Evolutionary conservation across 768 basidiomycete species (phyloP), one percentile per base, ranked within the genome.

Genomic region (Auricularia sp.): DNA sequence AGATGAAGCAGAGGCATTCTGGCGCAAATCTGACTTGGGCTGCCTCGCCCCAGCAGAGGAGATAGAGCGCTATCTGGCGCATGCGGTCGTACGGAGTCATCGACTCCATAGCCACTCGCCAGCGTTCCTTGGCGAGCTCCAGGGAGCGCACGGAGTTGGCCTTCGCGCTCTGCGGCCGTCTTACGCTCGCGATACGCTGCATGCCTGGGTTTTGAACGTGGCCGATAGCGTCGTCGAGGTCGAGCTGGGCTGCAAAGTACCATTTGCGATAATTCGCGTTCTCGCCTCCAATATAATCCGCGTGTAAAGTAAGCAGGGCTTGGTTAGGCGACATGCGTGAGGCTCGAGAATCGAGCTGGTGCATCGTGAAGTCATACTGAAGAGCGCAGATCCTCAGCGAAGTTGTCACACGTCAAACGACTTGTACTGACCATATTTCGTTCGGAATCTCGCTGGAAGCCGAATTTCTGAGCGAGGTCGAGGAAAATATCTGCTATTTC

Each of bases 251-350:
- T 44, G 97, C 97, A 75, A 98, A 99, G 75, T 99, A 99, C 97
- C 97, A 98, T 77, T 98, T 98, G 75, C 97, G 90, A 76, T 98
- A 98, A 80, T 98, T 98, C 70, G 97, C 97, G 73, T 98, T 91
- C 72, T 94, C 92, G 58, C 97, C 97, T 65, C 97, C 97, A 67
- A 99, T 98, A 77, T 98, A 99, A 76, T 99, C 96, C 63, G 96
- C 96, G 74, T 99, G 97, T 29, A 99, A 83, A 44, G 97, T 98
- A 67, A 97, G 82, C 58, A 99, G 84, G 2, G 97, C 97, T 72
- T 98, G 95, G 73, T 90, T 90, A 11, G 97, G 94, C 7, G 91
- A 85, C 96, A 98, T 98, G 67, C 97, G 89, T 24, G 95, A 98
- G n/a, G 96, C 92, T 65, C 92, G 87, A 54, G 94, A 97, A 77